Evolutionary conservation across 1,284 basidiomycete genomes (phyloP).

Genomic region (Sanghuangporus weigelae): DNA sequence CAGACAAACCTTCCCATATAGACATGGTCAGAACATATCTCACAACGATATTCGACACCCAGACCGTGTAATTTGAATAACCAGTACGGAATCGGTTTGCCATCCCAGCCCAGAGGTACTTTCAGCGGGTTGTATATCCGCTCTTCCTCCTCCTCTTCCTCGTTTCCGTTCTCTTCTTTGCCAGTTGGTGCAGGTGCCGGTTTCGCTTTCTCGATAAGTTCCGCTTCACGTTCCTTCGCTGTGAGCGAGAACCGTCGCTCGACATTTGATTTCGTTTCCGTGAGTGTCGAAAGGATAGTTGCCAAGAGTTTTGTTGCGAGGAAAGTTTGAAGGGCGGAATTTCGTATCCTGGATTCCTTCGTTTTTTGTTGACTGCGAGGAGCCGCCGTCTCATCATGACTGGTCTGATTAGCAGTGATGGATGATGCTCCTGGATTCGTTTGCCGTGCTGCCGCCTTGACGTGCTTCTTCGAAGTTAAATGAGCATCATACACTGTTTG

Average conservation of each 20-base stretch:
- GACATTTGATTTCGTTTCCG: conserved; percentile 93
- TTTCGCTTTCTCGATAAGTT: conserved; percentile 78
- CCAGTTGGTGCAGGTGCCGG: conserved; percentile 49
- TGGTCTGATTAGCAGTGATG: conserved; percentile 55
- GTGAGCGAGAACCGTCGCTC: conserved; percentile 96
- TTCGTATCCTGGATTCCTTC: conserved; percentile 55
- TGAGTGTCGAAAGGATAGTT: conserved; percentile 60
- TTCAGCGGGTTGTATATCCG: conserved; percentile 98
- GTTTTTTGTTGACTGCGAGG: conserved; percentile 30
- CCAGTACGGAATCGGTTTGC: conserved; percentile 99
- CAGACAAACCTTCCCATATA: conserved; percentile 82
- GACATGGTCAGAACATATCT: conserved; percentile 94
- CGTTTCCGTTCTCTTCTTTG: conserved; percentile 40
- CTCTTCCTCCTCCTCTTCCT: conserved; percentile 89
- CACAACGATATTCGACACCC: conserved; percentile 95
- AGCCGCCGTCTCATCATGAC: conserved; percentile 22
- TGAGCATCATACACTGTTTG: conserved; percentile 98
- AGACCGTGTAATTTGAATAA: conserved; percentile 97
- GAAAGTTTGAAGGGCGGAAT: conserved; percentile 69
- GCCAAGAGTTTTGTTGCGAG: conserved; percentile 66
- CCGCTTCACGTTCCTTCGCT: conserved; percentile 92
- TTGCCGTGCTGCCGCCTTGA: conserved; percentile 81
- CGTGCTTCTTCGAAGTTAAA: conserved; percentile 89
- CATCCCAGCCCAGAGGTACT: conserved; percentile 96
- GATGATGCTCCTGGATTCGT: conserved; percentile 49